Evolutionary conservation across 2,329 filamentous ascomycete species (phyloP), one percentile per base, ranked within the genome.

Genomic region (Cercospora zeina): DNA sequence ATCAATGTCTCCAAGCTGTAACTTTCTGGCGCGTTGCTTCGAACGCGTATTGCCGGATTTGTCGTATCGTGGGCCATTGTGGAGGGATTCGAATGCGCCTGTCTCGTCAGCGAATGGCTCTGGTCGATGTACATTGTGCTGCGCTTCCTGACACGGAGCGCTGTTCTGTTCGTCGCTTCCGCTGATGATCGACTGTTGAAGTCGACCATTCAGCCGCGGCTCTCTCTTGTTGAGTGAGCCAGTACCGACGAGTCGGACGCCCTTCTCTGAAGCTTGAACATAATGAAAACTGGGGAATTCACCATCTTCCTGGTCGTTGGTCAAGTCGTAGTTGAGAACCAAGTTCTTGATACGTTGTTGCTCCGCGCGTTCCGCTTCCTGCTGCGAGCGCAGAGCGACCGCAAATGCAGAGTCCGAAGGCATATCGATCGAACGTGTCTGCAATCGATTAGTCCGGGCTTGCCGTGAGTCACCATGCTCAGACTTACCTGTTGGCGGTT

Each of bases 311-410:
- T 77, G 72, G 72, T 87, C 84, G 66, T 96, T 92, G 56, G 91
- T 87, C 73, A 96, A 86, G 78, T 99, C 95, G 74, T 97, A 96
- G 77, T 97, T 97, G 69, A 99, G 82, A 58, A 99, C 95, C 50
- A 99, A 83, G 72, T 91, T 96, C 81, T 99, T 99, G 85, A 99
- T 99, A 65, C 95, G 90, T 76, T 97, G 92, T 76, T 99, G 93
- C 76, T 99, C 96, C 74, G 96, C 95, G 58, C 89, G 89, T 75
- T 97, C 93, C 2, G 92, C 93, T 77, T 96, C 90, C 74, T 97
- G 93, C 78, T 97, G 93, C 64, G 86, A 92, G 75, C 91, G 95
- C 92, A 99, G 95, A 47, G 95, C 95, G 67, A 97, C 85, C 5
- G 95, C 95, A 77, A 99, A 97, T 54, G 87, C 93, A 0, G 95